Evolutionary conservation across 2,329 filamentous ascomycete species (phyloP), one percentile per base, ranked within the genome.

Genomic region (Neocatenulostroma microsporum): DNA sequence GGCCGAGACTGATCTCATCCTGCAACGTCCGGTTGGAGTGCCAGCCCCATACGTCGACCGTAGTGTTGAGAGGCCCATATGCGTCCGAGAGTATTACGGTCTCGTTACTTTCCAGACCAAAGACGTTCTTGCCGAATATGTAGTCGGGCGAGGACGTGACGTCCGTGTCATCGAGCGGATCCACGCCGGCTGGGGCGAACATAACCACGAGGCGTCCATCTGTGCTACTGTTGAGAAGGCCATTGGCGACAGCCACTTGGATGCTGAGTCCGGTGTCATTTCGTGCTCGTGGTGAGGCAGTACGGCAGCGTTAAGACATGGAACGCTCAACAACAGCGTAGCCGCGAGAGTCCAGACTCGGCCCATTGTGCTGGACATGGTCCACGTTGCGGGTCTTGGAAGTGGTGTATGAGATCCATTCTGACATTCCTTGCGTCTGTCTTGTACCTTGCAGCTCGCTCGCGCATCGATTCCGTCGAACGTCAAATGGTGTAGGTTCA

Each of bases 71-170:
- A 15, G 10, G 21, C 6, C 48, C 52, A 34, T 42, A 51, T 28
- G 56, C 57, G 10, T 54, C 55, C n/a, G 51, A 49, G 2, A 63
- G 40, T 2, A 35, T 48, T 12, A 57, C 37, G 1, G 45, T 37
- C 9, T 46, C 34, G 6, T 40, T 40, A 7, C 43, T 21, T 5
- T 44, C 40, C 30, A 62, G 48, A 12, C 45, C 37, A 43, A 46
- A 55, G 4, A 61, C 59, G 30, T 61, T 62, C 41, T 60, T 51
- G 25, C 61, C 61, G 37, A 56, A 63, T 32, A 62, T 57, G n/a
- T 49, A 43, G 39, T 62, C 53, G 1, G 54, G 54, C 1, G 57
- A 56, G 3, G 54, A 53, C 1, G 50, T 52, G 21, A 62, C 57
- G 36, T 62, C 61, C 4, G 53, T 59, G 26, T 62, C 53, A 3